Base-by-base conservation (phyloP, 1,284 basidiomycete species). In the Ustilago nuda region DNA sequence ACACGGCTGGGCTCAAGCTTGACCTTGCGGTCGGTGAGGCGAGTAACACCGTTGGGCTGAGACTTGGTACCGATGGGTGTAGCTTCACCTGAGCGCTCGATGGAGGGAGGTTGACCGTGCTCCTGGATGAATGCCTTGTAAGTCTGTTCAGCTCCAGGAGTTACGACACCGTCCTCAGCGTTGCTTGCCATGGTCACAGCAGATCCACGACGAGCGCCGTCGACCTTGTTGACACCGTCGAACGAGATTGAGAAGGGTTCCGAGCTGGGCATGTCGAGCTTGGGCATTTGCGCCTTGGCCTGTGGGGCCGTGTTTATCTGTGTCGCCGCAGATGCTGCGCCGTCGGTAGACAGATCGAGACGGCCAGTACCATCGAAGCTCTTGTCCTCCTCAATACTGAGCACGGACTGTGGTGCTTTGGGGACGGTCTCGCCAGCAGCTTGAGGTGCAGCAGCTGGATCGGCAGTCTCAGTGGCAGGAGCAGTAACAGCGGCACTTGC, bases 281-380 rank as follows among this genome's bases (percentile, higher is more conserved):
- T 78, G 30, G 78, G 80, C 65, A 78, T 71, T 43, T 37, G 46
- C n/a, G 61, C 57, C 50, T 66, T 72, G 60, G 41, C 59, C 53
- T 70, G 62, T 53, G 61, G 53, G 17, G 35, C 50, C 8, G 51
- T 17, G 19, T 39, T 23, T 36, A 39, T 17, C 41, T 37, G 6
- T 15, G 52, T 5, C 52, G 55, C 27, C 15, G 57, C 51, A 32
- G 52, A 3, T 2, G 39, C 62, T 2, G 36, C 23, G 3, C 62
- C 37, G 65, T 58, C 8, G 51, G 11, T 51, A 23, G 17, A 51
- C 0, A 82, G 30, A 46, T 80, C 80, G 15, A 84, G 69, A 51
- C 76, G 73, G 8, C 83, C 83, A 5, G 79, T 82, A 36, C 83
- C 83, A 51, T 85, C 83, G 32, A 85, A 79, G 48, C 56, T 69